phyloP scores from a whole-genome alignment of 768 basidiomycete genomes.

The Agaricus blazei region DNA sequence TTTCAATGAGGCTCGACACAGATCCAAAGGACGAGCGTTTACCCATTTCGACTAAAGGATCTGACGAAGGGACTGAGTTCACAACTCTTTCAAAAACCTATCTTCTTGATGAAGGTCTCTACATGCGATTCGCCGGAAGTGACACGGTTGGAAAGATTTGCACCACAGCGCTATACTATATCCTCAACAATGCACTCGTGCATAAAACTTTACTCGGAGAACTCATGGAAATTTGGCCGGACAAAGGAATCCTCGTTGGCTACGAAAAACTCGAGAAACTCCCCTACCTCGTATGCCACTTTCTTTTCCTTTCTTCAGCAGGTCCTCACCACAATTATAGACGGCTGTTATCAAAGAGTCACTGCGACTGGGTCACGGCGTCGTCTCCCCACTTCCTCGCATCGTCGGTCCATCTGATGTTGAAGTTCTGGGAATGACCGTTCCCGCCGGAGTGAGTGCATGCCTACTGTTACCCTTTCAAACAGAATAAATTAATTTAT shows the following conservation, averaged over 20 bases:
- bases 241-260: constrained; percentile 21
- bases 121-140: constrained; percentile 35
- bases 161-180: constrained; percentile 30
- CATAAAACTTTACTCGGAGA: constrained; percentile 24
- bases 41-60: neutral
- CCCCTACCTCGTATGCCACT: constrained; percentile 36
- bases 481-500: neutral
- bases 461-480: neutral
- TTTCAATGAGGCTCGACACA: neutral
- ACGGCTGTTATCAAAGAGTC: constrained; percentile 45
- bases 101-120: constrained; percentile 32
- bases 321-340: constrained; percentile 18
- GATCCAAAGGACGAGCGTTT: neutral
- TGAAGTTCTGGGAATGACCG: constrained; percentile 27
- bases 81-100: constrained; percentile 26
- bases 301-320: neutral
- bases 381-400: constrained; percentile 32
- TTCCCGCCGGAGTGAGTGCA: constrained; percentile 33
- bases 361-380: constrained; percentile 35
- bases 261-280: constrained; percentile 38
- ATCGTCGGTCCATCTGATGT: constrained; percentile 30
- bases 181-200: constrained; percentile 28
- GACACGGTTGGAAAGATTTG: constrained; percentile 40
- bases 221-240: constrained; percentile 36
- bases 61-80: constrained; percentile 23